Percentiles rank a stretch among this genome's conserved stretches.
Conservation (phyloP, 2,329 filamentous ascomycete genomes). For the Dothistroma septosporum region DNA sequence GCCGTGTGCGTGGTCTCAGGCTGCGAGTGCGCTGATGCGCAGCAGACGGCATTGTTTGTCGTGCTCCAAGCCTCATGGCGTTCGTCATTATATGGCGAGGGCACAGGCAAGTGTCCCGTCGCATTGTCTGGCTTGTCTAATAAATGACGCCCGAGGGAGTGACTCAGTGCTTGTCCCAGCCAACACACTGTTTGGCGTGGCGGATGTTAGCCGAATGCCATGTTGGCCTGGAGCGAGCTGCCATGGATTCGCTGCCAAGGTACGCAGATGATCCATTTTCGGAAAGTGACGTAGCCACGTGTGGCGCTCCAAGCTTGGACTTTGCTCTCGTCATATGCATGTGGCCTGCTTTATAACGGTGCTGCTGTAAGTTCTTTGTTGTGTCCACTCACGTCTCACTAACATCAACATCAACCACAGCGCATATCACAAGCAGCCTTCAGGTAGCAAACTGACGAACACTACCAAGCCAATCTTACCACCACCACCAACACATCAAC, state of each 20-base stretch:
- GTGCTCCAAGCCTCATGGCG: constrained; percentile 2
- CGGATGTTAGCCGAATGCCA: neutral
- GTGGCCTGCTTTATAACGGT: constrained; percentile 1
- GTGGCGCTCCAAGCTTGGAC: neutral
- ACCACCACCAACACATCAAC: constrained; percentile 32
- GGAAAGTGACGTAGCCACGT: neutral
- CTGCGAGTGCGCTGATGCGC: neutral
- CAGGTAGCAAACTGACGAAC: constrained; percentile 7
- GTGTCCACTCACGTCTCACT: neutral
- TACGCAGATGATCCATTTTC: neutral
- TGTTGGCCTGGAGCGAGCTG: neutral
- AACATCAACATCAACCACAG: neutral
- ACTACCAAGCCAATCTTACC: neutral
- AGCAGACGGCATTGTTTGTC: neutral
- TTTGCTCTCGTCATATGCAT: neutral
- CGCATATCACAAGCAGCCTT: constrained; percentile 1
- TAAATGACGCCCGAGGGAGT: neutral
- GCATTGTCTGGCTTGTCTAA: neutral
- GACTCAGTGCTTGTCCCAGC: neutral
- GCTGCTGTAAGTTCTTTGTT: neutral
- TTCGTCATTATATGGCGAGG: neutral
- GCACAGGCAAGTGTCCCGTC: neutral
- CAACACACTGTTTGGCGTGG: neutral
- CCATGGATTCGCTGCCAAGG: neutral
- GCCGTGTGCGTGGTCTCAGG: neutral